A percentile compares a stretch with the other conserved stretches of the same genome.
These are phyloP conservation scores for Cyamopsis tetragonoloba DNA, from an alignment of 306 rosid species.

Conservation along the genomic window DNA sequence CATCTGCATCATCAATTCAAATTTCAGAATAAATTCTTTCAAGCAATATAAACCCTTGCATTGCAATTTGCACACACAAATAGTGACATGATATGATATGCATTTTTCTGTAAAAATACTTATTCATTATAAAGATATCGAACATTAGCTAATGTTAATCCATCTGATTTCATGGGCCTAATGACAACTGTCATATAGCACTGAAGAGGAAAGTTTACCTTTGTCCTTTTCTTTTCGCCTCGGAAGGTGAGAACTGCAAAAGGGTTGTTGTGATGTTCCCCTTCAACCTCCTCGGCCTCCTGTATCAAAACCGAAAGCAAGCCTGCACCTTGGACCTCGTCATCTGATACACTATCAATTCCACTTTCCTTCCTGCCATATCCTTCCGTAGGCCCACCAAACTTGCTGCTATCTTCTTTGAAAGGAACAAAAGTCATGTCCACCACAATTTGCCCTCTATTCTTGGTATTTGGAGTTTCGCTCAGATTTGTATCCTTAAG, in stretches of 20 bases:
- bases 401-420: slow-evolving; percentile 56
- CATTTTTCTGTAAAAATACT: no score
- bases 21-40: background rate
- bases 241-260: slow-evolving; percentile 57
- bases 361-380: slow-evolving; percentile 42
- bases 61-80: background rate
- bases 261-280: slow-evolving; percentile 77
- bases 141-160: no score
- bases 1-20: slow-evolving; percentile 36
- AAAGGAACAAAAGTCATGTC: slow-evolving; percentile 79
- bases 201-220: slow-evolving; percentile 40
- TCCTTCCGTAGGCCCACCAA: slow-evolving; percentile 28
- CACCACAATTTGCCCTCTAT: slow-evolving; percentile 65
- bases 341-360: slow-evolving; percentile 33
- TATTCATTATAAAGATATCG: no score
- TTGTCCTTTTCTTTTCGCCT: slow-evolving; percentile 79
- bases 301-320: slow-evolving; percentile 61
- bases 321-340: slow-evolving; percentile 62
- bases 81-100: background rate
- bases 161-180: no score
- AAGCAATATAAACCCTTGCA: background rate
- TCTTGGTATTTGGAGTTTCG: slow-evolving; percentile 61
- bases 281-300: slow-evolving; percentile 83
- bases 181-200: no score
- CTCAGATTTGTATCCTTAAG: slow-evolving; percentile 61